These are phyloP conservation scores for Pezicula rhizophila DNA, from an alignment of 2,329 filamentous ascomycete genomes.

Conservation along the genomic window DNA sequence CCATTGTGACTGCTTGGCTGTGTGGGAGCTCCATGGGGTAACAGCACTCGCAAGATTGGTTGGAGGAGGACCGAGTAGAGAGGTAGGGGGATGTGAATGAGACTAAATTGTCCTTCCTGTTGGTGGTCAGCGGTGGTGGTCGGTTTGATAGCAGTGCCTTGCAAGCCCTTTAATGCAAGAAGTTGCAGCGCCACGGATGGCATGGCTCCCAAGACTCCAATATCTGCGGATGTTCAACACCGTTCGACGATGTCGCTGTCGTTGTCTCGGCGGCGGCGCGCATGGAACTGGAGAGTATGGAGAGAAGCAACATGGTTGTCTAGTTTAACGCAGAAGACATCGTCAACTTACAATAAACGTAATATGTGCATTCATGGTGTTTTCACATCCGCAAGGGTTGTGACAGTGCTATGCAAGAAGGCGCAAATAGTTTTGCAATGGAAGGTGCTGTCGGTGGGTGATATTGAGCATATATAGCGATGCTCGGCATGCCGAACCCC, in stretches of 20 bases:
- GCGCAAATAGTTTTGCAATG: too few species aligned
- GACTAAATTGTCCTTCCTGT: slow-evolving; percentile 78
- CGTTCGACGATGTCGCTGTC: too few species aligned
- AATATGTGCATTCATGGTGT: slow-evolving; percentile 50
- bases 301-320: not conserved
- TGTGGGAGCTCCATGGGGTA: slow-evolving; percentile 50
- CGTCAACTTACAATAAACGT: slow-evolving; percentile 46
- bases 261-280: too few species aligned
- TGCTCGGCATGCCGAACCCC: too few species aligned
- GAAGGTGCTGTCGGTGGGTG: too few species aligned
- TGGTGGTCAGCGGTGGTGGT: slow-evolving; percentile 18
- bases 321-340: not conserved
- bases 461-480: too few species aligned
- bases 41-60: slow-evolving; percentile 77
- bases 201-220: too few species aligned
- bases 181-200: too few species aligned
- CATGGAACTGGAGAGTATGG: not conserved
- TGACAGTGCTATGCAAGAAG: too few species aligned
- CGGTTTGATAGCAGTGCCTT: slow-evolving; percentile 8
- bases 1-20: slow-evolving; percentile 27
- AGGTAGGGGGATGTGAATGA: slow-evolving; percentile 83
- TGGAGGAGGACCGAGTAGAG: slow-evolving; percentile 76
- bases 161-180: too few species aligned
- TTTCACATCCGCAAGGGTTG: too few species aligned
- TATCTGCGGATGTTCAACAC: too few species aligned